Evolutionary conservation across 2,329 filamentous ascomycete species (phyloP).

Genomic region (Aspergillus melleus): DNA sequence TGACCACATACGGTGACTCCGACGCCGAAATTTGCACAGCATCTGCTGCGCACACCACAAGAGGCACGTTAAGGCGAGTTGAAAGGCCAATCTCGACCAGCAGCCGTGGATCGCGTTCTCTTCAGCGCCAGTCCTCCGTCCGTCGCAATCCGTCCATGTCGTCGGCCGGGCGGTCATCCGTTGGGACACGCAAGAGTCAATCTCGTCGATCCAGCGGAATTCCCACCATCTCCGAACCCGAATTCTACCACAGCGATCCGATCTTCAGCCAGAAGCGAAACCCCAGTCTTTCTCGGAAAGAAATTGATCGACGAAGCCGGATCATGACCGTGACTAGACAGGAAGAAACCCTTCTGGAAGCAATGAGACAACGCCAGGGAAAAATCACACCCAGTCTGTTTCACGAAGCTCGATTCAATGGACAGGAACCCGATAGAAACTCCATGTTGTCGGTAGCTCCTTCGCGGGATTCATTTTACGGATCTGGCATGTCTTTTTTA

Average conservation of each 20-base stretch:
- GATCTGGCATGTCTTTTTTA: constrained; percentile 41
- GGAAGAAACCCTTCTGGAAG: constrained; percentile 53
- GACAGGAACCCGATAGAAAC: constrained; percentile 27
- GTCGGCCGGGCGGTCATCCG: constrained; percentile 30
- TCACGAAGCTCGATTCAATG: constrained; percentile 23
- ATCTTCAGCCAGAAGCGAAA: constrained; percentile 23
- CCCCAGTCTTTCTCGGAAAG: constrained; percentile 22
- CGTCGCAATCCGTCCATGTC: constrained; percentile 27
- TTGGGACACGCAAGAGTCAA: constrained; percentile 22
- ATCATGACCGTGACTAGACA: constrained; percentile 56
- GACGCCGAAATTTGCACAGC: constrained; percentile 46
- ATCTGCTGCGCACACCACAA: constrained; percentile 37
- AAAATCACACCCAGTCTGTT: constrained; percentile 47
- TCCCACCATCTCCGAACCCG: constrained; percentile 37
- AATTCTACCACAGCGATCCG: constrained; percentile 25
- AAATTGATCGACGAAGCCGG: constrained; percentile 43
- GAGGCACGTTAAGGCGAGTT: constrained; percentile 29
- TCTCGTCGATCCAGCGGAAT: constrained; percentile 32
- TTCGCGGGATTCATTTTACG: constrained; percentile 36
- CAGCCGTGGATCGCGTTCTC: constrained; percentile 26
- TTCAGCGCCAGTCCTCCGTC: constrained; percentile 18
- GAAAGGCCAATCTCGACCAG: constrained; percentile 27
- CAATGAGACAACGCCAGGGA: constrained; percentile 51
- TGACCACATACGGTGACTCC: constrained; percentile 41
- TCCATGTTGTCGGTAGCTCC: constrained; percentile 31